Base-by-base conservation (phyloP, 805 yeast genomes). In the Ogataea sp. region DNA sequence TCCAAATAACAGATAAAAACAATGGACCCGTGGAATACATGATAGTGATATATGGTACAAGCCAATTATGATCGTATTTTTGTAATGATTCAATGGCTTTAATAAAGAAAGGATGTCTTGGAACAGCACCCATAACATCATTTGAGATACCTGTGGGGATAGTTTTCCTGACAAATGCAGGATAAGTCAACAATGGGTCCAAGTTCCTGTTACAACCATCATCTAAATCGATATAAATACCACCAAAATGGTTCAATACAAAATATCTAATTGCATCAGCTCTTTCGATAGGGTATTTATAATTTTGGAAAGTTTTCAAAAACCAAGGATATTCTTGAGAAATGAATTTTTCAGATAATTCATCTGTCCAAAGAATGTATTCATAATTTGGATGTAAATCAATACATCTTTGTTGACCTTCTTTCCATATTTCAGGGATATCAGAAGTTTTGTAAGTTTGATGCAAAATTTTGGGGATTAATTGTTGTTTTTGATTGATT, bases 21-120 rank as follows among this genome's bases (percentile, higher is more conserved):
- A 89, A 64, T 0, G 97, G 96, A 11, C 97, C 97, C 0, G 97
- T 89, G 11, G 94, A 80, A 53, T 77, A 83, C 96, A 89, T 86
- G 58, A 89, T 87, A 26, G 96, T 87, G 44, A 88, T 66, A 63
- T 89, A 89, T 13, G 96, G 95, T 15, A 86, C 78, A 28, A 83
- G 61, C 83, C 94, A 87, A 59, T 84, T 82, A 48, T 73, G 69
- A 53, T 86, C 78, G 54, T 75, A 81, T 38, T 61, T 67, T 44
- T 77, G 61, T 43, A 89, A 67, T 35, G 73, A 73, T 44, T 80
- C 82, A 43, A 86, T 71, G 15, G 73, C 83, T 53, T 79, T 80
- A 36, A 71, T 58, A 65, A 85, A 86, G 62, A 88, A 85, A 3
- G 96, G 95, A 59, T 89, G 97, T 36, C 70, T 67, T 26, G 94